phyloP scores from a whole-genome alignment of 148 eudicot species.

The Vaccinium corymbosum region DNA sequence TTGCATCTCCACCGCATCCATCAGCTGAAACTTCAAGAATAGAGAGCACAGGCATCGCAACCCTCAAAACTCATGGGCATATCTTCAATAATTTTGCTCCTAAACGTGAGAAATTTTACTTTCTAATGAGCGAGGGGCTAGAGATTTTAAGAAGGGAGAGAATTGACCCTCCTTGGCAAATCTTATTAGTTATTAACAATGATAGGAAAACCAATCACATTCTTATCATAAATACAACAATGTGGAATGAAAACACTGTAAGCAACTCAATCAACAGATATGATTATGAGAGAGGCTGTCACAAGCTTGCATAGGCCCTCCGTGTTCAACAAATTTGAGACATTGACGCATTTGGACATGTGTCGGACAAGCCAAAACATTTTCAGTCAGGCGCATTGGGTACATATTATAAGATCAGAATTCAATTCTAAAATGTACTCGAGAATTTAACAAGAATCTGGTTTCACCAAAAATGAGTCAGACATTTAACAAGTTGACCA shows the following conservation, averaged over 20 bases:
- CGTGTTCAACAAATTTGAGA: not conserved
- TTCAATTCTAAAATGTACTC: not conserved
- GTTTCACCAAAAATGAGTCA: not conserved
- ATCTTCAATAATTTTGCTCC: not conserved
- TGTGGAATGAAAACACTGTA: not conserved
- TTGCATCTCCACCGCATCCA: too few species aligned
- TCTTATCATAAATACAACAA: not conserved
- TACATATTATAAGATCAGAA: not conserved
- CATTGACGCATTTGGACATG: not conserved
- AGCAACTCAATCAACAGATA: not conserved
- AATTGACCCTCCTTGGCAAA: not conserved
- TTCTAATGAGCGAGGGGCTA: not conserved
- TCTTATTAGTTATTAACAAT: not conserved
- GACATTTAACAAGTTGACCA: not conserved
- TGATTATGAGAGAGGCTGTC: not conserved
- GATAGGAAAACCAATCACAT: not conserved
- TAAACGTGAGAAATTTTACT: not conserved
- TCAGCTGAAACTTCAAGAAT: too few species aligned
- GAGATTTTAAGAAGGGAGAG: not conserved
- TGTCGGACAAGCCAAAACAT: not conserved
- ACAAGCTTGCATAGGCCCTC: not conserved
- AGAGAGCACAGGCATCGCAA: too few species aligned
- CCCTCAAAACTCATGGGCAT: not conserved
- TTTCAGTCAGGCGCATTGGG: not conserved
- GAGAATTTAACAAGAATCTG: not conserved